phyloP scores from a whole-genome alignment of 2,329 filamentous ascomycete species.

The Camillea tinctor region DNA sequence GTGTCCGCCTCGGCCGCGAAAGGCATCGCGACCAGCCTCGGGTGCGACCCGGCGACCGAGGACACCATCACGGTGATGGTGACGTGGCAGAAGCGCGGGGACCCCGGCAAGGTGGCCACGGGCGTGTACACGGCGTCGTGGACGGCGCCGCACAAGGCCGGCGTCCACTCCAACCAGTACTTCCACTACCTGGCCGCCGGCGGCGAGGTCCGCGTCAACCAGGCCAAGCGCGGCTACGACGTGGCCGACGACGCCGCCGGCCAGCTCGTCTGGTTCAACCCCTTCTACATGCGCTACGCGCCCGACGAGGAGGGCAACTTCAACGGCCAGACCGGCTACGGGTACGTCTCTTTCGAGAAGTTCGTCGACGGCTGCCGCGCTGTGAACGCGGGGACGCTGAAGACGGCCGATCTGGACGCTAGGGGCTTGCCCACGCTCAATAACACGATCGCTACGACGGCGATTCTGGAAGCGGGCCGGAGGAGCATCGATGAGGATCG shows the following conservation, averaged over 20 bases:
- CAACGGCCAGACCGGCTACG: slow-evolving; percentile 85
- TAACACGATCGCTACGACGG: slow-evolving; percentile 89
- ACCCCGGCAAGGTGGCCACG: slow-evolving; percentile 70
- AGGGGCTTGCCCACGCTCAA: slow-evolving; percentile 79
- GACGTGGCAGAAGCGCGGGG: slow-evolving; percentile 76
- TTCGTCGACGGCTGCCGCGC: slow-evolving; percentile 84
- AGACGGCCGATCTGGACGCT: slow-evolving; percentile 73
- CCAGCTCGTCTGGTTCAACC: slow-evolving; percentile 83
- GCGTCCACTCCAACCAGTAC: slow-evolving; percentile 96
- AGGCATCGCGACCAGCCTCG: slow-evolving; percentile 75
- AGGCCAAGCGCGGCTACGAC: slow-evolving; percentile 92
- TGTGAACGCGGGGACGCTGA: slow-evolving; percentile 71
- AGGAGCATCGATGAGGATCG: slow-evolving; percentile 80
- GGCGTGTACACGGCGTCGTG: slow-evolving; percentile 92
- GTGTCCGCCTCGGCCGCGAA: slow-evolving; percentile 77
- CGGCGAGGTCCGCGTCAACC: slow-evolving; percentile 86
- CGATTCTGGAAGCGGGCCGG: slow-evolving; percentile 84
- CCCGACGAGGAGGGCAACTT: slow-evolving; percentile 96
- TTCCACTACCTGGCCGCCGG: slow-evolving; percentile 88
- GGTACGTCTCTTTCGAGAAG: slow-evolving; percentile 93
- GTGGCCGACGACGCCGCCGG: slow-evolving; percentile 77
- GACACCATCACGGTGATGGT: slow-evolving; percentile 91
- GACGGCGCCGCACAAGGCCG: slow-evolving; percentile 89
- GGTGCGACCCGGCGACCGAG: slow-evolving; percentile 79
- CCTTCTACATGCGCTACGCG: slow-evolving; percentile 93